Evolutionary conservation across 768 basidiomycete genomes (phyloP).

Genomic region (Russula emetica): DNA sequence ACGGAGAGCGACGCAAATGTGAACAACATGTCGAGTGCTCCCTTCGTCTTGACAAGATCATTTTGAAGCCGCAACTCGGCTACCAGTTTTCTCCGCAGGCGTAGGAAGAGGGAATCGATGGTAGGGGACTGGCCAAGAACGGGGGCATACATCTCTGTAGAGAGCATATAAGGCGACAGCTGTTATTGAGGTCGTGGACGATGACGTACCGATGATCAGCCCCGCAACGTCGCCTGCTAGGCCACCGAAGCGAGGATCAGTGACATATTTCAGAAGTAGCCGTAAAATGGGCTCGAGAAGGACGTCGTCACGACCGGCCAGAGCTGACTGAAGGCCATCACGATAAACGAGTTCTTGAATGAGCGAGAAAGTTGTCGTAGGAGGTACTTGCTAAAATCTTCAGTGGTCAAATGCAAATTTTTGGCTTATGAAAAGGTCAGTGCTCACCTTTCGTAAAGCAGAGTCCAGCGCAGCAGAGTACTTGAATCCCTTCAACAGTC

Average conservation of each 20-base stretch:
- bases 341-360: slow-evolving; percentile 91
- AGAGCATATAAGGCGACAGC: slow-evolving; percentile 19
- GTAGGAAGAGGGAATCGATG: slow-evolving; percentile 80
- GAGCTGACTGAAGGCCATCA: slow-evolving; percentile 80
- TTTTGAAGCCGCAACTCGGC: slow-evolving; percentile 85
- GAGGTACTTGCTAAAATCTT: slow-evolving; percentile 63
- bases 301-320: slow-evolving; percentile 90
- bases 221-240: slow-evolving; percentile 76
- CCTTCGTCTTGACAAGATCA: slow-evolving; percentile 76
- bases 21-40: slow-evolving; percentile 88
- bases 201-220: slow-evolving; percentile 72
- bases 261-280: slow-evolving; percentile 76
- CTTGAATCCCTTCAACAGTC: slow-evolving; percentile 84
- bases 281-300: slow-evolving; percentile 88
- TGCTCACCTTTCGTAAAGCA: slow-evolving; percentile 72
- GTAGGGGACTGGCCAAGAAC: slow-evolving; percentile 93
- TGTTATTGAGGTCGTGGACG: background rate
- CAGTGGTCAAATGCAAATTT: slow-evolving; percentile 9
- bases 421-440: background rate
- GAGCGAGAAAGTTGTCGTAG: slow-evolving; percentile 81
- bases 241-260: slow-evolving; percentile 90
- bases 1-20: slow-evolving; percentile 46
- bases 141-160: slow-evolving; percentile 81
- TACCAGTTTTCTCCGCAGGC: slow-evolving; percentile 77
- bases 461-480: slow-evolving; percentile 94